Base-by-base conservation (phyloP, 2,329 filamentous ascomycete genomes). In the Aspergillus ruber region DNA sequence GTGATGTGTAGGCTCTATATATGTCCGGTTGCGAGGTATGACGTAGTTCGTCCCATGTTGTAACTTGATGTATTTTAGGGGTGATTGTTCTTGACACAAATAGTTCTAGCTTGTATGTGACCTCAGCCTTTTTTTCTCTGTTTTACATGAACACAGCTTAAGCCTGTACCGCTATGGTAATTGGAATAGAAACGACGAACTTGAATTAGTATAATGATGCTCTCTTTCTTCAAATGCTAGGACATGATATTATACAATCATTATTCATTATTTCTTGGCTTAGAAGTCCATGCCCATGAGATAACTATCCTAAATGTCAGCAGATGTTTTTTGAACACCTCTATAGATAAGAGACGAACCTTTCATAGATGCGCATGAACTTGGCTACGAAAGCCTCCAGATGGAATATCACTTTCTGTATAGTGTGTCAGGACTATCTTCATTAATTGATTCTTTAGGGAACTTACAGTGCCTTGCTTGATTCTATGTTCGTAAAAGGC, bases 341-440 rank as follows among this genome's bases (percentile, higher is more conserved):
- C 10, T 4, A 8, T 32, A 1, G 40, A 33, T 9, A 21, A 43
- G n/a, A 12, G 23, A 65, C 74, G 54, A 83, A 94, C 83, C 90
- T 91, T 74, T 98, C 93, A 54, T 91, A 81, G 57, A 97, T 82
- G 58, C 91, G 82, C 91, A 98, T 97, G 67, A 97, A 95, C 74
- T 96, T 97, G 49, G 91, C 91, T 49, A 98, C 93, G 70, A 98
- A 98, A 3, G 93, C 93, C 71, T 98, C 94, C 3, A 98, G 75
- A 64, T 98, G 94, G 70, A 98, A 98, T 53, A 98, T 97, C 49
- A 95, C 87, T 77, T 98, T 98, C 69, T 76, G 50, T 48, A 55
- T 13, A 43, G 17, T 0, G 17, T 15, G 35, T 56, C 8, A 59
- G 52, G 6, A 8, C 25, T 13, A 17, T 8, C 20, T 29, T 18